These are phyloP conservation scores for Capsella bursapastoris DNA, from an alignment of 345 rosid genomes.

Conservation along the genomic window DNA sequence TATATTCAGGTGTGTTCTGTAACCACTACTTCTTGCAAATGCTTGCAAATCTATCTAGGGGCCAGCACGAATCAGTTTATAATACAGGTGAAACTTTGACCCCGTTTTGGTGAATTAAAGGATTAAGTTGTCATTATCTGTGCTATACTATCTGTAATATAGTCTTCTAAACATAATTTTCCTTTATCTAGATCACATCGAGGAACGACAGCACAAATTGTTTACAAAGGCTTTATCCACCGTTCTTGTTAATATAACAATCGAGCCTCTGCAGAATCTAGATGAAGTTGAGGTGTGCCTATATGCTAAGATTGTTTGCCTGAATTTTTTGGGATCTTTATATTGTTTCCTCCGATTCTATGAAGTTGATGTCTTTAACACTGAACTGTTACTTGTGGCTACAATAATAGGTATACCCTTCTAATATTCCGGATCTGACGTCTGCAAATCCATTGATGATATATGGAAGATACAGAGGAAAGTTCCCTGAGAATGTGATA, in stretches of 20 bases:
- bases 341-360: neutral
- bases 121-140: neutral
- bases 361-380: constrained; percentile 2
- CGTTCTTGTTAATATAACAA: constrained; percentile 59
- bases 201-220: constrained; percentile 56
- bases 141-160: neutral
- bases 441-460: constrained; percentile 57
- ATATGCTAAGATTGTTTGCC: constrained; percentile 25
- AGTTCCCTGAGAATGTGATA: constrained; percentile 59
- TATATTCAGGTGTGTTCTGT: constrained; percentile 75
- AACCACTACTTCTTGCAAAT: constrained; percentile 86
- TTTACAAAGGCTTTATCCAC: constrained; percentile 63
- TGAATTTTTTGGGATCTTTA: neutral
- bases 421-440: constrained; percentile 67
- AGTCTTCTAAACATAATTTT: constrained; percentile 1
- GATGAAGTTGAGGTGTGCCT: constrained; percentile 76
- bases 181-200: constrained; percentile 61
- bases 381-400: constrained; percentile 31
- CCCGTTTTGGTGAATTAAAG: neutral
- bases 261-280: constrained; percentile 65
- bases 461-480: constrained; percentile 72
- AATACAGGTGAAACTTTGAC: constrained; percentile 42
- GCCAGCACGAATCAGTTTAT: constrained; percentile 70
- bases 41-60: constrained; percentile 75
- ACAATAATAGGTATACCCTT: constrained; percentile 63